These are phyloP conservation scores for Mallotus nudiflorus DNA, from an alignment of 345 rosid species.

Conservation along the genomic window DNA sequence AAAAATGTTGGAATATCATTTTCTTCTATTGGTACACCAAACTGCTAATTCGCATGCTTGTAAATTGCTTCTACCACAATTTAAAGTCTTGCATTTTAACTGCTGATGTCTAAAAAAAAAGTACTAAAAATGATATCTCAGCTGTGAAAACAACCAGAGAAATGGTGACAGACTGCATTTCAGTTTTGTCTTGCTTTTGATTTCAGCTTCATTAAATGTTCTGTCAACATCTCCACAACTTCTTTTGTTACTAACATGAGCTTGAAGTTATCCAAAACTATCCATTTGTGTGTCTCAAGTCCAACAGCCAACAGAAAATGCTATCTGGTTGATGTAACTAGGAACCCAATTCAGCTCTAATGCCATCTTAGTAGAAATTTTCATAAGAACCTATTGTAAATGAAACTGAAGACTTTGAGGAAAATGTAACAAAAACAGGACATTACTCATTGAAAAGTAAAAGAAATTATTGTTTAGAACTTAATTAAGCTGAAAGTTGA, in stretches of 20 bases:
- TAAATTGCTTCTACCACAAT: constrained; percentile 3
- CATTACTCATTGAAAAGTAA: too few species aligned
- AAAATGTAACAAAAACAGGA: too few species aligned
- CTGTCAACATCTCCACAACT: neutral
- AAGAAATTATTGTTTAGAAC: too few species aligned
- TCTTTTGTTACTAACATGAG: neutral
- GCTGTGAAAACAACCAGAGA: too few species aligned
- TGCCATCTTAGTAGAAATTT: neutral
- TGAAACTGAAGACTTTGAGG: too few species aligned
- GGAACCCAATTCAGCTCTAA: neutral
- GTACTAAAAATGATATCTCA: neutral
- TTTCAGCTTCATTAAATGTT: neutral
- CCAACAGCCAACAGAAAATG: constrained; percentile 1
- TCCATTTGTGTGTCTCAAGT: too few species aligned
- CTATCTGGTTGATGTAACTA: neutral
- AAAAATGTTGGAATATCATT: constrained; percentile 36
- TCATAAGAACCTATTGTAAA: neutral
- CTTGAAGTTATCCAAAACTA: neutral
- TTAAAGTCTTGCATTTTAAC: neutral
- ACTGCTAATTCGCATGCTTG: constrained; percentile 10
- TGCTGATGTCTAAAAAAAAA: neutral
- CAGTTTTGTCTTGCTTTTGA: neutral
- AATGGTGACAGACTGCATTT: too few species aligned
- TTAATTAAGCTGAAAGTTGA: neutral
- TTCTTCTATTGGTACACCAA: constrained; percentile 30